phyloP scores from a whole-genome alignment of 306 rosid species.

The Fagus crenata region DNA sequence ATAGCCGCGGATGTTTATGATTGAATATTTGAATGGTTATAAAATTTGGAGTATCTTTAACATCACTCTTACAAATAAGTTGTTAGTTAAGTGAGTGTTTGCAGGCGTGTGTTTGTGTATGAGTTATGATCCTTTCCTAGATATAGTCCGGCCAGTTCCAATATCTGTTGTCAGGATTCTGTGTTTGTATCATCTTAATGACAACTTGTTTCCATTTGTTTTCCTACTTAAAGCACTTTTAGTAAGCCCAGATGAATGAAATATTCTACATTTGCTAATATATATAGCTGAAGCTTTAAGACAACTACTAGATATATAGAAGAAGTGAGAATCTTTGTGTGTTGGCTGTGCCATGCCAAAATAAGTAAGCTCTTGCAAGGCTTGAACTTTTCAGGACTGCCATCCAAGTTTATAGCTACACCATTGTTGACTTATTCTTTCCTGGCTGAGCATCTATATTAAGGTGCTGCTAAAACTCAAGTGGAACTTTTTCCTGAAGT shows the following conservation, averaged over 20 bases:
- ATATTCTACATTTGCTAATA: background rate
- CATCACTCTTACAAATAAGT: background rate
- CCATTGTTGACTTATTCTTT: background rate
- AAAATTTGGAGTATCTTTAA: too few relatives aligned
- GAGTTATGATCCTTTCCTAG: background rate
- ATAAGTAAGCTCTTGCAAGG: conserved; percentile 6
- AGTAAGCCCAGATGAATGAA: background rate
- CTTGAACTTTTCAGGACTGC: background rate
- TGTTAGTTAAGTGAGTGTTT: background rate
- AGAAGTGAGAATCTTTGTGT: background rate
- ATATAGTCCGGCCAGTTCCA: background rate
- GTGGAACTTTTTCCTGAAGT: background rate
- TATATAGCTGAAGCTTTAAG: background rate
- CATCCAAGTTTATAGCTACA: background rate
- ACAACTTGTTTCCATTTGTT: background rate
- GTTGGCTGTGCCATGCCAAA: background rate
- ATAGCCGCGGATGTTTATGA: too few relatives aligned
- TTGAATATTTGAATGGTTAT: too few relatives aligned
- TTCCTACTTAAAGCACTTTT: background rate
- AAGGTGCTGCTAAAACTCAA: background rate
- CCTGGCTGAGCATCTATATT: background rate
- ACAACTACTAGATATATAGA: background rate
- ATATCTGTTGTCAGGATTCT: background rate
- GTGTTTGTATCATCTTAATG: background rate
- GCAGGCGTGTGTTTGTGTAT: background rate